phyloP scores from a whole-genome alignment of 306 rosid genomes.

The Glycyrrhiza uralensis region DNA sequence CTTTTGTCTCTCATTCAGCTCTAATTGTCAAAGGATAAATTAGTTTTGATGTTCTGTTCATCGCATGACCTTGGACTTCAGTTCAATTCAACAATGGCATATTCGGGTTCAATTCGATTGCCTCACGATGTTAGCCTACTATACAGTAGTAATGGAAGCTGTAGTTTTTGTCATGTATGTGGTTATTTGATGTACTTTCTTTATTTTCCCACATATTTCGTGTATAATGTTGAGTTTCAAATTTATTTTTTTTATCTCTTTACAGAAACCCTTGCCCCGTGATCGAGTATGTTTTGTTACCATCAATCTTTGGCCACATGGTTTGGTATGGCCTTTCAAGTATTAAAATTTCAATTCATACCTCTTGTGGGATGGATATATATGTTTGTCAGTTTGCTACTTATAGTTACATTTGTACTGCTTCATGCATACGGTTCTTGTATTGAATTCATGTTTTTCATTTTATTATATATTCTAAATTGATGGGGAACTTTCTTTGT shows the following conservation, averaged over 20 bases:
- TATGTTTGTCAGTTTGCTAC: not conserved
- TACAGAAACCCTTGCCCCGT: constrained; percentile 37
- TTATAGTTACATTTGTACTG: not conserved
- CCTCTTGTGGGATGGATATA: not conserved
- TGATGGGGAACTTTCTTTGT: constrained; percentile 23
- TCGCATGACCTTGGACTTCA: constrained; percentile 23
- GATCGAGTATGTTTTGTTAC: constrained; percentile 44
- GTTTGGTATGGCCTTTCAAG: constrained; percentile 52
- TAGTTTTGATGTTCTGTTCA: constrained; percentile 19
- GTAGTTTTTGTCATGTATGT: constrained; percentile 50
- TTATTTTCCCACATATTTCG: not conserved
- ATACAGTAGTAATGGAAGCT: constrained; percentile 30
- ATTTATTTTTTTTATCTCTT: constrained; percentile 11
- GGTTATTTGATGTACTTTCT: not conserved
- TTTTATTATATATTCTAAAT: constrained; percentile 10
- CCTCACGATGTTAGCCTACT: constrained; percentile 33
- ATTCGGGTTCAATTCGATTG: constrained; percentile 44
- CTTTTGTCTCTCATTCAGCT: constrained; percentile 20
- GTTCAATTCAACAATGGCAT: constrained; percentile 48
- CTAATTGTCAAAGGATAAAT: not conserved
- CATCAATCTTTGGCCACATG: constrained; percentile 38
- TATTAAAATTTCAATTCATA: not conserved
- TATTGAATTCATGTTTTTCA: not conserved
- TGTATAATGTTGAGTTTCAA: not conserved
- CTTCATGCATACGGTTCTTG: not conserved